Evolutionary conservation across 768 basidiomycete species (phyloP).

Genomic region (Sporobolomyces phaffii): DNA sequence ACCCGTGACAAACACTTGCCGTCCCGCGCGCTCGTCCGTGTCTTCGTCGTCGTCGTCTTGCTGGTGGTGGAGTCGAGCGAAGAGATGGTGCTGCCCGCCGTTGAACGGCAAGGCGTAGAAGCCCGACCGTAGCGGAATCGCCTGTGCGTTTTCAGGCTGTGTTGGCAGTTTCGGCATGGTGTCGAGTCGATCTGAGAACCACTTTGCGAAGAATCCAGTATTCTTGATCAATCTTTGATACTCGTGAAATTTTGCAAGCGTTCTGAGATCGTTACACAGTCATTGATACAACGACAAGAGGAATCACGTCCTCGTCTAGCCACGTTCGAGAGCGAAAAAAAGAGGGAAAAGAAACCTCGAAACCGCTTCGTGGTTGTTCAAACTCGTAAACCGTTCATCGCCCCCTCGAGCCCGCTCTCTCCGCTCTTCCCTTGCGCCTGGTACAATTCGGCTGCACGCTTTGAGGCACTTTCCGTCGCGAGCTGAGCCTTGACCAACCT

Average conservation of each 20-base stretch:
- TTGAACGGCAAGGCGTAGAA: constrained; percentile 34
- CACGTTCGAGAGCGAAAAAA: too few relatives aligned
- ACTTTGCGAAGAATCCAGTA: too few relatives aligned
- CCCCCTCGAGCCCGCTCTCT: background rate
- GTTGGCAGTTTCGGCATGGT: constrained; percentile 12
- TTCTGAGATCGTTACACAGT: too few relatives aligned
- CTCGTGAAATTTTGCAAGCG: too few relatives aligned
- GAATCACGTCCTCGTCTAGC: too few relatives aligned
- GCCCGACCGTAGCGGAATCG: constrained; percentile 16
- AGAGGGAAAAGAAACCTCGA: background rate
- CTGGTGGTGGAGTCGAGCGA: constrained; percentile 26
- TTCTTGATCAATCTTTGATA: too few relatives aligned
- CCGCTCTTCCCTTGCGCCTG: background rate
- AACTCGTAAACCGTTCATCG: background rate
- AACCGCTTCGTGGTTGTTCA: background rate
- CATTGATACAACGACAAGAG: too few relatives aligned
- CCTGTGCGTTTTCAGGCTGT: background rate
- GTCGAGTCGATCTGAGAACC: background rate
- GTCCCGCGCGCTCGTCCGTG: background rate
- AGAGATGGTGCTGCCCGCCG: background rate
- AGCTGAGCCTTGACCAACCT: constrained; percentile 24
- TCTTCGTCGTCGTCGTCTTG: background rate
- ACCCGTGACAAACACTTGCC: constrained; percentile 29
- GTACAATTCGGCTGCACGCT: too few relatives aligned
- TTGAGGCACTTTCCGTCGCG: background rate